These are phyloP conservation scores for Mikania micrantha DNA, from an alignment of 129 eudicot species.

Conservation along the genomic window DNA sequence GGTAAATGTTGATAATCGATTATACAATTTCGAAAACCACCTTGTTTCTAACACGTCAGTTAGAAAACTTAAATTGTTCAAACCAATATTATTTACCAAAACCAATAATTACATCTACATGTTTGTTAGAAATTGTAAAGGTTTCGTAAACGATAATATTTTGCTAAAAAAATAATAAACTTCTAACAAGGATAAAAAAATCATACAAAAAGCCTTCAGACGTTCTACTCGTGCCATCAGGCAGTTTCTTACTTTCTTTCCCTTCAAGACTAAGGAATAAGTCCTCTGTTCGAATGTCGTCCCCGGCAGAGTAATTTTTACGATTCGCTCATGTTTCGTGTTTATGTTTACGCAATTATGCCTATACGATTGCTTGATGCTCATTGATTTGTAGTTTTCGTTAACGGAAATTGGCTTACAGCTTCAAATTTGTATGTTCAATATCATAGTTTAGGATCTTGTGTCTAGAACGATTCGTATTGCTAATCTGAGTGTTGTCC, in stretches of 20 bases:
- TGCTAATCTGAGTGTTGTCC: neutral
- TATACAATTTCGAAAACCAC: too few relatives aligned
- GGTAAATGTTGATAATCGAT: too few relatives aligned
- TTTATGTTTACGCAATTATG: neutral
- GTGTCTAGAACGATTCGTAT: neutral
- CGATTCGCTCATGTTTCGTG: neutral
- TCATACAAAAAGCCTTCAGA: neutral
- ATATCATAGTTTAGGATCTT: neutral
- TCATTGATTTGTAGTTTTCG: neutral
- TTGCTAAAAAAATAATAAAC: too few relatives aligned
- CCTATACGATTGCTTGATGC: neutral
- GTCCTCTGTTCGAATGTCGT: slow-evolving; percentile 8
- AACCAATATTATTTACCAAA: too few relatives aligned
- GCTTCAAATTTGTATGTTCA: neutral
- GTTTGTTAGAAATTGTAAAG: too few relatives aligned
- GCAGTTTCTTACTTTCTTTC: slow-evolving; percentile 3
- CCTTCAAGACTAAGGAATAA: neutral
- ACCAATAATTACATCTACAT: too few relatives aligned
- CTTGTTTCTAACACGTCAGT: too few relatives aligned
- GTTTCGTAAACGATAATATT: too few relatives aligned
- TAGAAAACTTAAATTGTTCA: too few relatives aligned
- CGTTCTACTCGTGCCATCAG: neutral
- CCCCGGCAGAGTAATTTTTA: slow-evolving; percentile 9
- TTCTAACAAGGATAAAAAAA: too few relatives aligned
- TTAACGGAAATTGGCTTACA: neutral